Evolutionary conservation across 805 yeast species (phyloP).

Genomic region (Lipomyces kockii): DNA sequence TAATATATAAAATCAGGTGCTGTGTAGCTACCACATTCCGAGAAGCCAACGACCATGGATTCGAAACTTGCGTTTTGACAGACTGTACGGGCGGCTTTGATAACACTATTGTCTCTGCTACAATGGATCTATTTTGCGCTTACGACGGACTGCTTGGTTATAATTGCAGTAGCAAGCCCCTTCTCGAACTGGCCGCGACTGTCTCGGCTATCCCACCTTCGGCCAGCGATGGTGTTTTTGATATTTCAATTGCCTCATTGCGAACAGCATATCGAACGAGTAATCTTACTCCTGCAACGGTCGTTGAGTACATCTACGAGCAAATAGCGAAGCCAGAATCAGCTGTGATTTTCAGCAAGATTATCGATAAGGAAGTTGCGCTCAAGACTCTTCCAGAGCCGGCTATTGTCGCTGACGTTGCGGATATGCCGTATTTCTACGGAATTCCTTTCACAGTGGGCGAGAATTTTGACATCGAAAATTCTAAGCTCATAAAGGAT

Average conservation of each 20-base stretch:
- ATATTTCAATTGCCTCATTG: constrained; percentile 23
- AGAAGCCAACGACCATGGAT: constrained; percentile 46
- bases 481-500: constrained; percentile 23
- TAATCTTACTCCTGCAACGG: constrained; percentile 20
- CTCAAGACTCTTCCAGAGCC: constrained; percentile 25
- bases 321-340: constrained; percentile 16
- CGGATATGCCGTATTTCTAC: constrained; percentile 34
- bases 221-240: constrained; percentile 4
- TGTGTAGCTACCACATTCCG: constrained; percentile 46
- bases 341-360: constrained; percentile 9
- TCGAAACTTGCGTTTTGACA: constrained; percentile 41
- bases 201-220: constrained; percentile 11
- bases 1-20: constrained; percentile 32
- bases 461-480: constrained; percentile 19
- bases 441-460: constrained; percentile 35
- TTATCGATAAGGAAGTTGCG: constrained; percentile 27
- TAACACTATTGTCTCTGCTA: constrained; percentile 32
- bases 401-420: constrained; percentile 18
- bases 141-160: constrained; percentile 42
- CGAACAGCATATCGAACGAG: constrained; percentile 27
- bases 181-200: constrained; percentile 33
- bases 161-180: constrained; percentile 31
- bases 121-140: constrained; percentile 37
- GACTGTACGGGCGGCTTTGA: constrained; percentile 43
- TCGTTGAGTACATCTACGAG: constrained; percentile 21